Evolutionary conservation across 2,329 filamentous ascomycete species (phyloP), one percentile per base, ranked within the genome.

Genomic region (Colletotrichum karsti): DNA sequence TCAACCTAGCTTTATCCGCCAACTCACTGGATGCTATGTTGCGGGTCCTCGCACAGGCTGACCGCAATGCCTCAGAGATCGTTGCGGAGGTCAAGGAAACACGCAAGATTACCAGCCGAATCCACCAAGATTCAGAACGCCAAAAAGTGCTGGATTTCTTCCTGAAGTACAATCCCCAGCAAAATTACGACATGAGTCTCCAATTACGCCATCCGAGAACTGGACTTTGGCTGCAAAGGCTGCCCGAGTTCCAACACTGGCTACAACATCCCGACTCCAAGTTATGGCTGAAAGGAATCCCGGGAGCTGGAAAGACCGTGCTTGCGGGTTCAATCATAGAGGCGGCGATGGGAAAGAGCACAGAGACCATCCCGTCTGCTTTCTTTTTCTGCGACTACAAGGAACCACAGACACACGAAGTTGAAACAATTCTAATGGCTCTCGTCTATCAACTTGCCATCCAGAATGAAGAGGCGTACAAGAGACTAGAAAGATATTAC

Each of bases 351-450:
- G 48, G 0, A 1, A 22, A 10, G 1, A 54, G 39, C 1, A 42
- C 55, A 3, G 37, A 54, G 9, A 46, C 35, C 1, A 41, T 3
- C 0, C 13, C 63, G 1, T 9, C 30, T 0, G 63, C 37, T 5
- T 66, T 66, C n/a, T 66, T 66, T 10, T 66, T 66, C 1, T 62
- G 63, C 28, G 63, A 66, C 2, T 66, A 66, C 8, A 66, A 55
- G n/a, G 24, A 62, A 5, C 2, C 1, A 4, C 2, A 3, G 0
- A 66, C 56, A 2, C 56, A 61, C 0, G 10, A 2, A 1, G 9
- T 33, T 3, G 41, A 46, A 3, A 48, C 1, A 12, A 41, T 66
- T 5, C 6, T 66, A 0, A 22, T 56, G 1, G 39, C 46, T 1
- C 39, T 66, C 1, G 28, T 24, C 1, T 62, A 54, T 0, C 63